These are phyloP conservation scores for Asterophora lycoperdoides DNA, from an alignment of 768 basidiomycete genomes.

Conservation along the genomic window DNA sequence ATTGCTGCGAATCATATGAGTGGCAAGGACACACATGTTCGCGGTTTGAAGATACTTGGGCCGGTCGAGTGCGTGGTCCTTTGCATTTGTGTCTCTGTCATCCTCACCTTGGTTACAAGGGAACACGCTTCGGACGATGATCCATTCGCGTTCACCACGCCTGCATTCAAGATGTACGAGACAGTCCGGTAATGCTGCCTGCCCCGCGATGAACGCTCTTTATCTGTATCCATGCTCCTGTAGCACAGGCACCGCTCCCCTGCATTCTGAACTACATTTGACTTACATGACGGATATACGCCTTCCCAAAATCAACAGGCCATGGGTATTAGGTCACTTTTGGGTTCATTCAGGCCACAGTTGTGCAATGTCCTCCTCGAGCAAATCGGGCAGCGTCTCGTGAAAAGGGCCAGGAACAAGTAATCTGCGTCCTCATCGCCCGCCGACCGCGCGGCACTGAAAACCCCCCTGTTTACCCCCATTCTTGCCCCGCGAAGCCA, in stretches of 20 bases:
- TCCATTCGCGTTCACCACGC: slow-evolving; percentile 63
- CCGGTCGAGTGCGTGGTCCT: slow-evolving; percentile 59
- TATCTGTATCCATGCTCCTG: too few species aligned
- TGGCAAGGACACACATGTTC: slow-evolving; percentile 97
- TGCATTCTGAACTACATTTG: too few species aligned
- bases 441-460: slow-evolving; percentile 32
- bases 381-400: slow-evolving; percentile 34
- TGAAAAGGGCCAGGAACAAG: slow-evolving; percentile 46
- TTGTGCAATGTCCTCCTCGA: slow-evolving; percentile 19
- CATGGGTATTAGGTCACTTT: neutral
- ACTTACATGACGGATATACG: too few species aligned
- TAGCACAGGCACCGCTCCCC: too few species aligned
- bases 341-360: slow-evolving; percentile 8
- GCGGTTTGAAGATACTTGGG: slow-evolving; percentile 84
- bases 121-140: slow-evolving; percentile 57
- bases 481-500: slow-evolving; percentile 25
- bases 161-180: slow-evolving; percentile 70
- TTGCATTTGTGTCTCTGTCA: neutral
- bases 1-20: slow-evolving; percentile 95
- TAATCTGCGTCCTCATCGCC: slow-evolving; percentile 42
- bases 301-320: too few species aligned
- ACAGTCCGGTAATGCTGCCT: slow-evolving; percentile 52
- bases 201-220: neutral
- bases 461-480: slow-evolving; percentile 37
- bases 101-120: slow-evolving; percentile 22